Evolutionary conservation across 2,329 filamentous ascomycete species (phyloP).

Genomic region (Aspergillus udagawae): DNA sequence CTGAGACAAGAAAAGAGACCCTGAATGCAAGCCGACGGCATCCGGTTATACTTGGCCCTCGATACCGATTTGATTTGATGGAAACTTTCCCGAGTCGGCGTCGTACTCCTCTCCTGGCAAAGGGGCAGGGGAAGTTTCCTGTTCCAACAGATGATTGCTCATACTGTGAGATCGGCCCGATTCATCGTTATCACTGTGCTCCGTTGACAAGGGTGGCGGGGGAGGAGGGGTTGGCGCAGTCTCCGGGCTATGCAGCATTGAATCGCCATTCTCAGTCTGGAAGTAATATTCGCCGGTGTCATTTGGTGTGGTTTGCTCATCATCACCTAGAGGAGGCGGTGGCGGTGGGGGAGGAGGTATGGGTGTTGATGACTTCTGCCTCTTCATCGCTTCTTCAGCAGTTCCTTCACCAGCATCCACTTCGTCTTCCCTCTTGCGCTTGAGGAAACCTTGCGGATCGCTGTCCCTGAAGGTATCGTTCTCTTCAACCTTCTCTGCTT

Average conservation of each 20-base stretch:
- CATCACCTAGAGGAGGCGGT: conserved; percentile 15
- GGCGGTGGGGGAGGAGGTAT: conserved; percentile 34
- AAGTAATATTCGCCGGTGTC: conserved; percentile 16
- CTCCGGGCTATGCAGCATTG: conserved; percentile 14
- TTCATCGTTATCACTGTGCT: conserved; percentile 15
- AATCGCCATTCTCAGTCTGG: conserved; percentile 14
- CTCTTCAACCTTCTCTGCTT: conserved; percentile 24
- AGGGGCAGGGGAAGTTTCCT: not conserved
- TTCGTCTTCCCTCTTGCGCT: conserved; percentile 62
- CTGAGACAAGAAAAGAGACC: conserved; percentile 6
- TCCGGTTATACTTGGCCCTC: conserved; percentile 20
- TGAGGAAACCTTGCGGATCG: conserved; percentile 28
- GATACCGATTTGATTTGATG: conserved; percentile 20
- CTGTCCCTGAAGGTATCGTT: conserved; percentile 3
- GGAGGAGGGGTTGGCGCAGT: conserved; percentile 26
- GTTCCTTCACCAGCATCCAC: conserved; percentile 24
- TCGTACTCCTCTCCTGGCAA: not conserved
- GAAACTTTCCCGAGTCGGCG: conserved; percentile 8
- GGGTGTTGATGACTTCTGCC: conserved; percentile 46
- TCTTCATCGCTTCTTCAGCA: conserved; percentile 45
- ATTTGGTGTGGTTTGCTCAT: conserved; percentile 3
- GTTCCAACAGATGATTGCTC: conserved; percentile 5
- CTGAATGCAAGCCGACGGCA: not conserved
- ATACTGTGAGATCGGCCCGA: conserved; percentile 7
- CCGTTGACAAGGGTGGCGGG: conserved; percentile 28